A percentile compares a stretch with the other conserved stretches of the same genome.
These are phyloP conservation scores for Tuctoria greenei DNA, from an alignment of 176 grass and related monocot genomes.

Conservation along the genomic window DNA sequence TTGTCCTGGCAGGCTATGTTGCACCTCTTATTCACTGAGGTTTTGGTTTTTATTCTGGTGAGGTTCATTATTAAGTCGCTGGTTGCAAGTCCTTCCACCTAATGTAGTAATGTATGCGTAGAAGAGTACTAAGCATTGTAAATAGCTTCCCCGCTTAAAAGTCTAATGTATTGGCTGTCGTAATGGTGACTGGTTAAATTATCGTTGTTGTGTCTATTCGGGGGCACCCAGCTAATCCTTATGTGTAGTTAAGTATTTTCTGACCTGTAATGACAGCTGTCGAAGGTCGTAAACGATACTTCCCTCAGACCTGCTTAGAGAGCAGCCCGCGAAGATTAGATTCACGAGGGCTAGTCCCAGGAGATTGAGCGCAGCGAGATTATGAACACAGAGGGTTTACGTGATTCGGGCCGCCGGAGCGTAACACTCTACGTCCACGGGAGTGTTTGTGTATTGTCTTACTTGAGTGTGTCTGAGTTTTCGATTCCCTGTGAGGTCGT, in stretches of 20 bases:
- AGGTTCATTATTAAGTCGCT: conserved; percentile 32
- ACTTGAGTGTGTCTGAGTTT: too few relatives aligned
- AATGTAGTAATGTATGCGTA: conserved; percentile 55
- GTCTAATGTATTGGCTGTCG: conserved; percentile 34
- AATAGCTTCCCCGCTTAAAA: conserved; percentile 33
- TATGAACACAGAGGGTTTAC: too few relatives aligned
- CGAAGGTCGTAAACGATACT: too few relatives aligned
- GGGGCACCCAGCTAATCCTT: not conserved
- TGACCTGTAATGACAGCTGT: not conserved
- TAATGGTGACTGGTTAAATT: not conserved
- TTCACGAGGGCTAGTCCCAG: too few relatives aligned
- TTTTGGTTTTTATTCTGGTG: conserved; percentile 58
- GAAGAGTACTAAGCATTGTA: conserved; percentile 41
- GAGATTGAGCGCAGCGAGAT: too few relatives aligned
- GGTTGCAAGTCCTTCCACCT: conserved; percentile 30
- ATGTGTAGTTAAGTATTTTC: not conserved
- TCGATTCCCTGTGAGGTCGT: too few relatives aligned
- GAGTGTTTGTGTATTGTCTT: too few relatives aligned
- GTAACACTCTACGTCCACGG: too few relatives aligned
- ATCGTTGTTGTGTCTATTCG: not conserved
- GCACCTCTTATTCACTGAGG: conserved; percentile 44
- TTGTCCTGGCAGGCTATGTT: conserved; percentile 29
- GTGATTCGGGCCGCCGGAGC: too few relatives aligned
- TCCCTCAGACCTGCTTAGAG: too few relatives aligned
- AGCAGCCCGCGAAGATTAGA: too few relatives aligned